A percentile compares a stretch with the other conserved stretches of the same genome.
Evolutionary conservation across 1,284 basidiomycete species (phyloP).

Genomic region (Fomitiporia mediterranea): DNA sequence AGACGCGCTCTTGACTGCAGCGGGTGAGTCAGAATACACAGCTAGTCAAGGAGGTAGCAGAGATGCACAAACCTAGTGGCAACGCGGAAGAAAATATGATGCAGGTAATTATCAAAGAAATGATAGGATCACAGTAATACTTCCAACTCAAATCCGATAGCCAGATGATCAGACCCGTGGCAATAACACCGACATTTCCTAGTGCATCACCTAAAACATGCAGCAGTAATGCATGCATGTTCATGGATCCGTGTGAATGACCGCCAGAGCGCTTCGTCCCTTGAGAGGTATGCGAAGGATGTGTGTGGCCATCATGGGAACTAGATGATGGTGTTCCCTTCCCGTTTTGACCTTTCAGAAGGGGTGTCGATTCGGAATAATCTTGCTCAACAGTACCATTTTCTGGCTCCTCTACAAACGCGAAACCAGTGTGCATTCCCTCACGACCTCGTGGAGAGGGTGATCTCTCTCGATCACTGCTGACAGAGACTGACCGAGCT

Average conservation of each 20-base stretch:
- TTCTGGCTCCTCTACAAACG: background rate
- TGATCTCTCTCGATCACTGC: constrained; percentile 3
- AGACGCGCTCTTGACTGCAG: constrained; percentile 79
- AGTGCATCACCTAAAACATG: constrained; percentile 97
- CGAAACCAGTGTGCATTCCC: background rate
- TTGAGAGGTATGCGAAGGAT: background rate
- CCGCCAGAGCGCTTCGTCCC: constrained; percentile 31
- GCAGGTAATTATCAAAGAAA: constrained; percentile 91
- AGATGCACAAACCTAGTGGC: constrained; percentile 68
- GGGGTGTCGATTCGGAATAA: constrained; percentile 11
- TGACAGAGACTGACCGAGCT: constrained; percentile 47
- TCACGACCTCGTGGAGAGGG: constrained; percentile 1
- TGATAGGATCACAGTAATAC: constrained; percentile 90
- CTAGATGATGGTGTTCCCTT: constrained; percentile 25
- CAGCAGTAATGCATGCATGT: constrained; percentile 92
- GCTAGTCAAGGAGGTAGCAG: constrained; percentile 10
- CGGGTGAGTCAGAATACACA: constrained; percentile 20
- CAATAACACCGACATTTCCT: constrained; percentile 97
- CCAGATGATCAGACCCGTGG: constrained; percentile 92
- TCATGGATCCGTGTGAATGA: constrained; percentile 82
- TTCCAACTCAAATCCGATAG: constrained; percentile 73
- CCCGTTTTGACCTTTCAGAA: constrained; percentile 2
- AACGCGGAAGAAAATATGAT: constrained; percentile 97
- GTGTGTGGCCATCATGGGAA: background rate
- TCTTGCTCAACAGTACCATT: background rate